Base-by-base conservation (phyloP, 1,284 basidiomycete genomes). In the Irpex lacteus region DNA sequence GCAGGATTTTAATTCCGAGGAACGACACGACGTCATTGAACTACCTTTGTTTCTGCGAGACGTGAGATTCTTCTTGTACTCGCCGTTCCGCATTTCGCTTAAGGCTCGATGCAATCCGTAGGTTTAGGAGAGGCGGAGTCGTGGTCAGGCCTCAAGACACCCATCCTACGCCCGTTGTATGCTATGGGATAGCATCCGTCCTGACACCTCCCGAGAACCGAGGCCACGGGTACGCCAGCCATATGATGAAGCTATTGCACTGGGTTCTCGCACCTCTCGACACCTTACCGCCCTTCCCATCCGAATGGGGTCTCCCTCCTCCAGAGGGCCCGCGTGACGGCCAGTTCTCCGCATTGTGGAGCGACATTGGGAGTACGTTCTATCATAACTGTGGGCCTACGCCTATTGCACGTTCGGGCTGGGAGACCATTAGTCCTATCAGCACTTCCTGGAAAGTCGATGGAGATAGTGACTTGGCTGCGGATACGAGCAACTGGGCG, bases 311-410 rank as follows among this genome's bases (percentile, higher is more conserved):
- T 11, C 49, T 71, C 6, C 76, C 78, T 13, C 78, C 78, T 5
- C 66, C 69, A 2, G 37, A 56, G 2, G 63, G 66, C 13, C 63
- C 72, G 3, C 63, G 69, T 47, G 65, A 78, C 59, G 81, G 73
- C 1, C 65, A 70, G 5, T 84, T 87, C 67, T 87, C 86, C 1
- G 80, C 81, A 11, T 75, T 91, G 5, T 90, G 85, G 74, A 90
- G 86, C 71, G 88, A 90, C 67, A 75, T 90, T 32, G 88, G 88
- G 2, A 63, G 67, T 4, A 69, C 77, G 0, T 87, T 88, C 71
- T 91, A 90, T 72, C 68, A 66, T 5, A 65, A 68, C 1, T 81
- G 81, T 61, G 85, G 85, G 0, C 78, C 79, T 5, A 68, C 19
- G 6, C 61, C 61, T 4, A 26, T 38, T 5, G 18, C n/a, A 63